These are phyloP conservation scores for Nevesoporus exiguus DNA, from an alignment of 768 basidiomycete genomes.

Conservation along the genomic window DNA sequence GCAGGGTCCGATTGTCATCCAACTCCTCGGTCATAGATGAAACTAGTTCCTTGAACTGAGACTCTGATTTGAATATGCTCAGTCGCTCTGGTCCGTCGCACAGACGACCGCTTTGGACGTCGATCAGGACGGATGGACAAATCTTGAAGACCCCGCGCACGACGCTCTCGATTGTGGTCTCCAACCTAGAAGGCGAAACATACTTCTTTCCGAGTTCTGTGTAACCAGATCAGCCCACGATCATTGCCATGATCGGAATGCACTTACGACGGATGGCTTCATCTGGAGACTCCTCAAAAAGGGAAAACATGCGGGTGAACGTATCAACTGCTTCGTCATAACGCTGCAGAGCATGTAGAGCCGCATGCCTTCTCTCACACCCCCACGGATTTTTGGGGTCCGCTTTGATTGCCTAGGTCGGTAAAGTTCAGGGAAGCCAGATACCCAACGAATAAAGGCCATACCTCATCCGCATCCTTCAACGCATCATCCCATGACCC, in stretches of 20 bases:
- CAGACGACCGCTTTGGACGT: not conserved
- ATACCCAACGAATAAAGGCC: not conserved
- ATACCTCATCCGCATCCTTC: conserved; percentile 4
- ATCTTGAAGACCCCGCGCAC: not conserved
- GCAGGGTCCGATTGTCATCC: not conserved
- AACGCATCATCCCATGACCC: conserved; percentile 1
- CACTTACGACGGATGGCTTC: not conserved
- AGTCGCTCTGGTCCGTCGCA: not conserved
- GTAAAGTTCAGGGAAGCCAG: not conserved
- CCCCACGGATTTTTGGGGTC: not conserved
- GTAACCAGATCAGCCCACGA: not conserved
- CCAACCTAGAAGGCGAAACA: not conserved
- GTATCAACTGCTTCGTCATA: not conserved
- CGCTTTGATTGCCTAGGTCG: not conserved
- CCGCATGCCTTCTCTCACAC: not conserved
- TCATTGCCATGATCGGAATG: not conserved
- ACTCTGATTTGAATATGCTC: not conserved
- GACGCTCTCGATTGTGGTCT: not conserved
- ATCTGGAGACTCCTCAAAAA: not conserved
- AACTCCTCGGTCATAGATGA: not conserved
- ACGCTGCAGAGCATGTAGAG: not conserved
- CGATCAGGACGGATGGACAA: not conserved
- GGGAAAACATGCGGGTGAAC: not conserved
- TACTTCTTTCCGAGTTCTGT: not conserved
- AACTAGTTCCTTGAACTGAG: not conserved